phyloP scores from a whole-genome alignment of 805 yeast genomes.

The Yarrowia osloensis region DNA sequence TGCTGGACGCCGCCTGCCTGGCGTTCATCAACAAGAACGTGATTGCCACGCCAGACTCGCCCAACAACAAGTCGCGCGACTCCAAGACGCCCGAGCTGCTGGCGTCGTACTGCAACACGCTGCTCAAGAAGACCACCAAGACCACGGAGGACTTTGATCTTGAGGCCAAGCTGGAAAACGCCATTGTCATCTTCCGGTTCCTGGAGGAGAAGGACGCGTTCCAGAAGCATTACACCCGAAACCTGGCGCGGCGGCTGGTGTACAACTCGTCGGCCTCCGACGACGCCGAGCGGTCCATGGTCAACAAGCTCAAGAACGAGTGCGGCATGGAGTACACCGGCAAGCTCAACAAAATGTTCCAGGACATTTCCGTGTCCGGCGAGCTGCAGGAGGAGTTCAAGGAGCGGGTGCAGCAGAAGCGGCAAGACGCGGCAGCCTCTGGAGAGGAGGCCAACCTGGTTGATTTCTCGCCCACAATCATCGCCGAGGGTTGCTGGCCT shows the following conservation, averaged over 20 bases:
- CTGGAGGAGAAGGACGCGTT: constrained; percentile 93
- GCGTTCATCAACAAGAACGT: constrained; percentile 78
- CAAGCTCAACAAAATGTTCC: constrained; percentile 93
- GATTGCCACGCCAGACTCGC: constrained; percentile 57
- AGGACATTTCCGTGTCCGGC: constrained; percentile 82
- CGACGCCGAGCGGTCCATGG: constrained; percentile 78
- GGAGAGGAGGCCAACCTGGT: constrained; percentile 43
- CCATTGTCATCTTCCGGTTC: constrained; percentile 83
- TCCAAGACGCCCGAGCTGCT: constrained; percentile 91
- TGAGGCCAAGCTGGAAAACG: constrained; percentile 69
- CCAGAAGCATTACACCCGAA: constrained; percentile 87
- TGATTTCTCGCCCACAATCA: constrained; percentile 71
- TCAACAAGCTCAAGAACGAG: constrained; percentile 82
- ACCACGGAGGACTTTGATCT: constrained; percentile 64
- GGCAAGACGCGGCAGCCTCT: constrained; percentile 35
- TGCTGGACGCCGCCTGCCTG: constrained; percentile 87
- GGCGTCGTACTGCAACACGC: constrained; percentile 83
- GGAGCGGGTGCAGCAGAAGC: constrained; percentile 48
- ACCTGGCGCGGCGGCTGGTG: constrained; percentile 85
- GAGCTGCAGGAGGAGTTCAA: constrained; percentile 65
- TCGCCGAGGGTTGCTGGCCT: constrained; percentile 92
- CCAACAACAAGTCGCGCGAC: constrained; percentile 38
- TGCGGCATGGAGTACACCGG: constrained; percentile 92
- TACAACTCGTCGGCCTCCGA: constrained; percentile 83
- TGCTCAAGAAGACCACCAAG: constrained; percentile 73